Evolutionary conservation across 768 basidiomycete genomes (phyloP).

Genomic region (Hemileccinum rubropunctum): DNA sequence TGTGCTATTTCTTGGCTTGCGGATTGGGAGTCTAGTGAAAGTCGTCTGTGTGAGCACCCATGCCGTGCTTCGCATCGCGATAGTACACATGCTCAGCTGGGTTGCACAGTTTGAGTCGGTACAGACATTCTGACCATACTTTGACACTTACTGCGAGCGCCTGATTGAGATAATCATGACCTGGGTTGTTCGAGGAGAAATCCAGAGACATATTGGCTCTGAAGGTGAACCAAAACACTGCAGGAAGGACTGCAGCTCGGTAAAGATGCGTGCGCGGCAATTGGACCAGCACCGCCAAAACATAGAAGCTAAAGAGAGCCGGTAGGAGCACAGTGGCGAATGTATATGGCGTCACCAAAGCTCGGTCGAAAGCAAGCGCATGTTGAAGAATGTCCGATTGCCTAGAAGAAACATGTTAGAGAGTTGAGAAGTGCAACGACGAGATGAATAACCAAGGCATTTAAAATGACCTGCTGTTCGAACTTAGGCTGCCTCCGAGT

Average conservation of each 20-base stretch:
- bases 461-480: too few species aligned
- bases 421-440: background rate
- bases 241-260: slow-evolving; percentile 47
- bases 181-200: slow-evolving; percentile 16
- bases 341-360: slow-evolving; percentile 26
- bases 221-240: slow-evolving; percentile 44
- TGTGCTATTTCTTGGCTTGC: background rate
- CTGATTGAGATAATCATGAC: slow-evolving; percentile 21
- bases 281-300: slow-evolving; percentile 52
- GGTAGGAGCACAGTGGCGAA: slow-evolving; percentile 39
- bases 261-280: slow-evolving; percentile 41
- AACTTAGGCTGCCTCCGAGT: too few species aligned
- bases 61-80: slow-evolving; percentile 22
- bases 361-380: slow-evolving; percentile 15
- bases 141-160: slow-evolving; percentile 17
- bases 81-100: slow-evolving; percentile 23
- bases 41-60: slow-evolving; percentile 18
- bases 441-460: slow-evolving; percentile 16
- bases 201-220: slow-evolving; percentile 34
- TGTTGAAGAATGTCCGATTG: slow-evolving; percentile 6
- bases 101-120: background rate
- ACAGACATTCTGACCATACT: too few species aligned
- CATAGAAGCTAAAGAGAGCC: slow-evolving; percentile 44
- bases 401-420: slow-evolving; percentile 11
- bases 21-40: slow-evolving; percentile 13